Percentiles rank a stretch among this genome's conserved stretches.
Conservation (phyloP, 2,329 filamentous ascomycete genomes). For the Colletotrichum sojae region DNA sequence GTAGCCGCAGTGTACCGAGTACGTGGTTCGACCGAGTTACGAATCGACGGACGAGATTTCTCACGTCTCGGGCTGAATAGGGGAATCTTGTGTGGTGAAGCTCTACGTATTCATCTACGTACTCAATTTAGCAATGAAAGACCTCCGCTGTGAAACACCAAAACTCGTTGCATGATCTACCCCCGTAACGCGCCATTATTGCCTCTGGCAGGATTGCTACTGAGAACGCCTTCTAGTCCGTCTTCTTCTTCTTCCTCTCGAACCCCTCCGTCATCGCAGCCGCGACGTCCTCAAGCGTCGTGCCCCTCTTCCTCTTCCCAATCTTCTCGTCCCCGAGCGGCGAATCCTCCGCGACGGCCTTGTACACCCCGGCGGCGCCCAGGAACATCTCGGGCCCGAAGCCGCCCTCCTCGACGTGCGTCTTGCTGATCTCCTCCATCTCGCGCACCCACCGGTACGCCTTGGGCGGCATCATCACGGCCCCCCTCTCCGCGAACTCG, state of each 20-base stretch:
- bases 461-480: conserved; percentile 77
- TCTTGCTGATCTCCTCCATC: conserved; percentile 82
- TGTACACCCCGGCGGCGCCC: conserved; percentile 74
- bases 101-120: too few species aligned
- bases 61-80: too few species aligned
- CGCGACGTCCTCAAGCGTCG: conserved; percentile 71
- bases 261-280: conserved; percentile 62
- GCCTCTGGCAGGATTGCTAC: too few species aligned
- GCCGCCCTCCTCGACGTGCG: conserved; percentile 75
- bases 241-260: conserved; percentile 59
- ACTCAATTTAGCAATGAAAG: too few species aligned
- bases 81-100: too few species aligned
- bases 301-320: conserved; percentile 68
- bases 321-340: conserved; percentile 72
- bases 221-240: conserved; percentile 13
- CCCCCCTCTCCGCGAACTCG: conserved; percentile 61
- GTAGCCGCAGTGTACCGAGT: not conserved
- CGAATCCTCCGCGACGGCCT: conserved; percentile 71
- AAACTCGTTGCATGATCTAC: too few species aligned
- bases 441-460: conserved; percentile 84
- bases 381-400: conserved; percentile 70
- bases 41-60: too few species aligned
- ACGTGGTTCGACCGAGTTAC: not conserved
- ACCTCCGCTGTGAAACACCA: too few species aligned
- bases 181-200: too few species aligned